Percentiles rank a stretch among this genome's conserved stretches.
phyloP scores from a whole-genome alignment of 208 protist species.

The Novymonas esmeraldas region DNA sequence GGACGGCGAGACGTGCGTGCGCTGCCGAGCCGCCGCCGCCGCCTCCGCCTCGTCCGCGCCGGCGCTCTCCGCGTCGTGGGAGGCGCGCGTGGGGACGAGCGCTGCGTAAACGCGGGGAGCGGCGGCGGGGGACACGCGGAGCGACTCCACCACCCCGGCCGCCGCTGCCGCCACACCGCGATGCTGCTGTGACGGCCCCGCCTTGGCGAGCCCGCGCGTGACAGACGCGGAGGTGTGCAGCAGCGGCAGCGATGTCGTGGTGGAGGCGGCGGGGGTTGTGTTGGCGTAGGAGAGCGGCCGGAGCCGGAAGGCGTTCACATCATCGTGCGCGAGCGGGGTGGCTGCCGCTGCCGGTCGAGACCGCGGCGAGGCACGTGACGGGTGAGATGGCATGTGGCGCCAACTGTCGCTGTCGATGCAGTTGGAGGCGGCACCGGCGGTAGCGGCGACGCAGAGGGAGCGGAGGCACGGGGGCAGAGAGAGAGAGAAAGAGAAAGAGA shows the following conservation, averaged over 20 bases:
- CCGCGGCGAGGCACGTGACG: neutral
- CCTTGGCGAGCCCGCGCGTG: neutral
- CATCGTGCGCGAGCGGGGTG: slow-evolving; percentile 1
- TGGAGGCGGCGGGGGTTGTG: neutral
- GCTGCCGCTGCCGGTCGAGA: neutral
- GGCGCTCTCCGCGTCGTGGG: neutral
- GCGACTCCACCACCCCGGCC: neutral
- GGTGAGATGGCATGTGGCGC: neutral
- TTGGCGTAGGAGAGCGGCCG: slow-evolving; percentile 2
- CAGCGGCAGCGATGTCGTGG: neutral
- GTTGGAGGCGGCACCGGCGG: no score
- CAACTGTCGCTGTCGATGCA: no score
- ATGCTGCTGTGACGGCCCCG: neutral
- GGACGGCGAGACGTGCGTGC: no score
- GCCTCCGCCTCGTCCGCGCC: neutral
- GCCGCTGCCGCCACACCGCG: neutral
- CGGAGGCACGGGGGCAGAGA: neutral
- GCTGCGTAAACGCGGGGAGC: slow-evolving; percentile 22
- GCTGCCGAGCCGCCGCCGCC: no score
- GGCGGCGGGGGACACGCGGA: slow-evolving; percentile 9
- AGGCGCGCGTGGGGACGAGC: neutral
- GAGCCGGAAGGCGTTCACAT: slow-evolving; percentile 17
- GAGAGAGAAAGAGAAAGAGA: neutral
- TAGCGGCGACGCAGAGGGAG: no score
- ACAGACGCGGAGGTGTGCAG: neutral